These are phyloP conservation scores for Heracleum sosnowskyi DNA, from an alignment of 129 eudicot species.

Conservation along the genomic window DNA sequence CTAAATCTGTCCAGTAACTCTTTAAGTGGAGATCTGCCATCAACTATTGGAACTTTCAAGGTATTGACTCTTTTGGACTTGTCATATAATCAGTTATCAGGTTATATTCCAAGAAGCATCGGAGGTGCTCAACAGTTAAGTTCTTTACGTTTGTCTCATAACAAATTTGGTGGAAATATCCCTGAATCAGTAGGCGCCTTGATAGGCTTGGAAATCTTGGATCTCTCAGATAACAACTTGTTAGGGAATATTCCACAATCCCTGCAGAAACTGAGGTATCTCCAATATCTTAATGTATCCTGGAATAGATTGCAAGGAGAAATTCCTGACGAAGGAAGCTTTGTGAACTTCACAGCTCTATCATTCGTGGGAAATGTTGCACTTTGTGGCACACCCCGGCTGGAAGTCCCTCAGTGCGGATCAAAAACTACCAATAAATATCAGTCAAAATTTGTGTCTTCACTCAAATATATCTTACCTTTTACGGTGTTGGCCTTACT, in stretches of 20 bases:
- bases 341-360: constrained; percentile 12
- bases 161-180: constrained; percentile 15
- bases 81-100: constrained; percentile 14
- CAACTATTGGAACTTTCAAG: constrained; percentile 9
- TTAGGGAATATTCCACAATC: constrained; percentile 17
- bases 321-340: constrained; percentile 13
- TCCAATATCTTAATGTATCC: constrained; percentile 13
- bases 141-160: constrained; percentile 3
- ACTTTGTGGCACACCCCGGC: constrained; percentile 23
- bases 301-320: constrained; percentile 8
- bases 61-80: neutral
- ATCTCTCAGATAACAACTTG: constrained; percentile 16
- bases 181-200: constrained; percentile 17
- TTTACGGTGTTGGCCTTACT: neutral
- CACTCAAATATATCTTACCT: constrained; percentile 21
- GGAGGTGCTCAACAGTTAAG: neutral
- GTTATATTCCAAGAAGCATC: constrained; percentile 11
- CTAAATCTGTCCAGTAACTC: constrained; percentile 23
- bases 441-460: neutral
- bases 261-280: constrained; percentile 8
- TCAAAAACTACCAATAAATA: neutral
- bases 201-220: constrained; percentile 11
- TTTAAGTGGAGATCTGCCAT: constrained; percentile 13
- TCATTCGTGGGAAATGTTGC: constrained; percentile 13
- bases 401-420: constrained; percentile 16